These are phyloP conservation scores for Boletus sp. DNA, from an alignment of 768 basidiomycete species.

Conservation along the genomic window DNA sequence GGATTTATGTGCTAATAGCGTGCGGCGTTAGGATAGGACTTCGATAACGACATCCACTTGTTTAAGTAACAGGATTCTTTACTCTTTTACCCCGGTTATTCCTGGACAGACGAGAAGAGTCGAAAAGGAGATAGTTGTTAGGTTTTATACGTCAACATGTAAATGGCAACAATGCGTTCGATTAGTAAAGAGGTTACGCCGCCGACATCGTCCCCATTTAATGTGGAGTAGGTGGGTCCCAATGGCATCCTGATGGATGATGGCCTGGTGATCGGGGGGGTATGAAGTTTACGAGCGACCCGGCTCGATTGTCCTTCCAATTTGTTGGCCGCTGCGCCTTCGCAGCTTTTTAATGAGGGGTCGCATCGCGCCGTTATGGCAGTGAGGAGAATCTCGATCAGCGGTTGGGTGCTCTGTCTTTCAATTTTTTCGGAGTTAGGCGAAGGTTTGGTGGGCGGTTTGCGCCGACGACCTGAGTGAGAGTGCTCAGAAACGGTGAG, in stretches of 20 bases:
- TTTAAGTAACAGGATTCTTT: slow-evolving; percentile 52
- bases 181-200: slow-evolving; percentile 93
- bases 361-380: slow-evolving; percentile 7
- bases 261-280: slow-evolving; percentile 86
- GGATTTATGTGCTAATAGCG: slow-evolving; percentile 68
- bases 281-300: slow-evolving; percentile 59
- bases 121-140: neutral
- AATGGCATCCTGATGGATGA: slow-evolving; percentile 36
- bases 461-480: neutral
- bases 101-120: neutral
- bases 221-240: slow-evolving; percentile 98
- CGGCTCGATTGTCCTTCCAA: slow-evolving; percentile 5
- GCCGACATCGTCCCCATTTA: slow-evolving; percentile 89
- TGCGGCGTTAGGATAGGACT: slow-evolving; percentile 93
- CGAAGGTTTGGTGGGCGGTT: neutral
- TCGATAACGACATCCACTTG: slow-evolving; percentile 92
- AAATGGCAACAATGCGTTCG: slow-evolving; percentile 83
- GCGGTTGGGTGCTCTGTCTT: neutral
- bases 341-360: slow-evolving; percentile 14
- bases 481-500: neutral
- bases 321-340: slow-evolving; percentile 12
- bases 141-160: slow-evolving; percentile 14
- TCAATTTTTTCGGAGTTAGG: neutral
- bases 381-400: slow-evolving; percentile 1
- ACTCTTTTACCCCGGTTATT: neutral